Evolutionary conservation across 352 stramenopile species (phyloP), one percentile per base, ranked within the genome.

Genomic region (Globisporangium spiculum): DNA sequence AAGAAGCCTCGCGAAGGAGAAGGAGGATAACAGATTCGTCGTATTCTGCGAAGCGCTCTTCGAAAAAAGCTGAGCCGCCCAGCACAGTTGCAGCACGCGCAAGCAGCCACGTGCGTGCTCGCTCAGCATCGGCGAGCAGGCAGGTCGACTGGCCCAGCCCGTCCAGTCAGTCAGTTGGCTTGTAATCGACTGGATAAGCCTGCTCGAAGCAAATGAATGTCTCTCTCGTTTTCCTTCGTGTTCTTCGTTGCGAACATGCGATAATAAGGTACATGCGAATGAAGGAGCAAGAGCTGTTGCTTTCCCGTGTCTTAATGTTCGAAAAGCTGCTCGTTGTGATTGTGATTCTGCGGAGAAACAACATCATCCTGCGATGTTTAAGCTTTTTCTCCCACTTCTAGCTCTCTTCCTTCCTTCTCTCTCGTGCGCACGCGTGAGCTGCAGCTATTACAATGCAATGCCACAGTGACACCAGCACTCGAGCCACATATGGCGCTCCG

Each of bases 301-400:
- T 22, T 60, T 41, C 54, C 54, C 27, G 54, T 16, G 27, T 26
- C 30, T 30, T 61, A 61, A 27, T 61, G 55, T 61, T 61, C 55
- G 55, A 61, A 61, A 61, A 46, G 55, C 30, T 20, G 16, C 1
- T 8, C 16, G 44, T 52, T 4, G 20, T 22, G 50, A 14, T 55
- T 55, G 48, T 38, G 27, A 41, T 60, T 44, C 4, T 24, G 55
- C 12, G 38, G 14, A n/a, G 55, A 61, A 61, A 61, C 18, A 61
- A 61, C 18, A 61, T 61, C 55, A 30, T 30, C 55, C 30, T 61
- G 55, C n/a, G 55, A n/a, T 22, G 36, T 60, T 46, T 60, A 60
- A 16, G 26, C 14, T 20, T 20, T 8, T 2, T 9, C 16, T n/a
- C 30, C 27, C 20, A 34, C 20, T 24, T 6, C 14, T 30, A 30